These are phyloP conservation scores for Neofusicoccum laricinum DNA, from an alignment of 2,329 filamentous ascomycete species.

Conservation along the genomic window DNA sequence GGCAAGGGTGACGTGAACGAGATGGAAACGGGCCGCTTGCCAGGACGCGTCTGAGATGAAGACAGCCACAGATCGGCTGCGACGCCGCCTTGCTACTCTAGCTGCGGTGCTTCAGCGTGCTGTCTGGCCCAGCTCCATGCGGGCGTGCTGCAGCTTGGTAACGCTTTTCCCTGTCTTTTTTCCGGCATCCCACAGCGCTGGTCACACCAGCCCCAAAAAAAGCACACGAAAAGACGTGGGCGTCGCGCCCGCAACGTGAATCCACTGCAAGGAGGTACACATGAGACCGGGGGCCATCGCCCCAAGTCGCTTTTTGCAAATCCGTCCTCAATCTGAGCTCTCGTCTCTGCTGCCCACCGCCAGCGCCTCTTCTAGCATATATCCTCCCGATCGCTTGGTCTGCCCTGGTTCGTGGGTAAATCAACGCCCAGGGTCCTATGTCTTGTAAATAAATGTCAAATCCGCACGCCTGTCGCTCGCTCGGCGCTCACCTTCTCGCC, in stretches of 20 bases:
- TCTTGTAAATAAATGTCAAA: not conserved
- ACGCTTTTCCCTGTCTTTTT: not conserved
- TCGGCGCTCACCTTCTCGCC: not conserved
- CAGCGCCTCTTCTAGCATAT: not conserved
- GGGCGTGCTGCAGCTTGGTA: not conserved
- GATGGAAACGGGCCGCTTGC: not conserved
- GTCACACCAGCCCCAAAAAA: constrained; percentile 7
- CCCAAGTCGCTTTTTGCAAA: not conserved
- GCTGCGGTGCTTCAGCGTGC: not conserved
- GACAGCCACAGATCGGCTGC: constrained; percentile 1
- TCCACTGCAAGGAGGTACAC: constrained; percentile 4
- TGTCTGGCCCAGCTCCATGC: too few species aligned
- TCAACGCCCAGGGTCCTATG: not conserved
- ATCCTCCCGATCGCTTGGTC: not conserved
- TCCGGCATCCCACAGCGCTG: not conserved
- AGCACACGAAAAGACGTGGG: not conserved
- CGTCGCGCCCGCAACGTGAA: not conserved
- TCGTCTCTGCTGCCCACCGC: not conserved
- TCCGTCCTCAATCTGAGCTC: not conserved
- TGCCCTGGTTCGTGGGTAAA: not conserved
- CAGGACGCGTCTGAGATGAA: constrained; percentile 1
- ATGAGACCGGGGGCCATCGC: not conserved
- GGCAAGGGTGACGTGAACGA: not conserved
- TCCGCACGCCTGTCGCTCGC: not conserved
- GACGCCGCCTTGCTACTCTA: not conserved